Percentiles rank a stretch among this genome's conserved stretches.
These are phyloP conservation scores for Synchytrium microbalum DNA, from an alignment of 371 early-diverging fungal genomes.

Conservation along the genomic window DNA sequence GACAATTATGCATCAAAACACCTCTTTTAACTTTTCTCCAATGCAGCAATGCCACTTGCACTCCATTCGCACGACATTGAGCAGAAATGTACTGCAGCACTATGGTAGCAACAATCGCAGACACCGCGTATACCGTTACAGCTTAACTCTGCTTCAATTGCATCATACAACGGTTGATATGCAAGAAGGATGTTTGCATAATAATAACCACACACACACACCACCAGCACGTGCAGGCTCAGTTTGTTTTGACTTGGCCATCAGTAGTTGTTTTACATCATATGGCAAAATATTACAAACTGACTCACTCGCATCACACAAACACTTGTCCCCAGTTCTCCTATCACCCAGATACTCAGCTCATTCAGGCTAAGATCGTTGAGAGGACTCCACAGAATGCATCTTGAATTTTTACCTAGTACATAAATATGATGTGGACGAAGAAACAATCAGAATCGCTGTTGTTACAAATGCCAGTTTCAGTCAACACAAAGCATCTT, in stretches of 20 bases:
- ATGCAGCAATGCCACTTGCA: too few relatives aligned
- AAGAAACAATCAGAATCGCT: constrained; percentile 15
- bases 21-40: too few relatives aligned
- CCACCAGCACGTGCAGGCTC: too few relatives aligned
- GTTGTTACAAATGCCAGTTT: too few relatives aligned
- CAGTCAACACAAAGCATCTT: too few relatives aligned
- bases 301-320: constrained; percentile 56
- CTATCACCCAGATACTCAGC: constrained; percentile 64
- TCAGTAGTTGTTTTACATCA: background rate
- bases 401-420: constrained; percentile 15
- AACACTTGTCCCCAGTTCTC: constrained; percentile 61
- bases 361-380: constrained; percentile 49
- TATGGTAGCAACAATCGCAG: background rate
- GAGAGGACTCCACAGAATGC: constrained; percentile 49
- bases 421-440: constrained; percentile 13
- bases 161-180: constrained; percentile 56
- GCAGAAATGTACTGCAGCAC: too few relatives aligned
- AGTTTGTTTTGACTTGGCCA: constrained; percentile 7
- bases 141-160: constrained; percentile 46
- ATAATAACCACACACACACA: too few relatives aligned
- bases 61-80: too few relatives aligned
- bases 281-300: background rate
- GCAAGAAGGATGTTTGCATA: constrained; percentile 60
- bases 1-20: too few relatives aligned
- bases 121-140: constrained; percentile 9